Conservation (phyloP, 768 basidiomycete species). For the Russula earlei region DNA sequence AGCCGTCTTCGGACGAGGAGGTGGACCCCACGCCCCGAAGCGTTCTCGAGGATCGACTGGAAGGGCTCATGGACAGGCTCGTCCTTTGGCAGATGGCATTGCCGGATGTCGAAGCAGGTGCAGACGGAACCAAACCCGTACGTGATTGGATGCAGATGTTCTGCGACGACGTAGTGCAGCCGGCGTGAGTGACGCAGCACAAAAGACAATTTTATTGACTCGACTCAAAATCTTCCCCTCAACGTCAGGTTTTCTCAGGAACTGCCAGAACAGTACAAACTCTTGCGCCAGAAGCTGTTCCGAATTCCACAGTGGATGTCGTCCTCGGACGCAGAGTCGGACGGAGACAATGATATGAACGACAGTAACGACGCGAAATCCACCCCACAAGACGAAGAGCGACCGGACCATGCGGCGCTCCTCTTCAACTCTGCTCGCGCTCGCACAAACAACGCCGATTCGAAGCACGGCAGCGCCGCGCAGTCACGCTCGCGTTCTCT, state of each 20-base stretch:
- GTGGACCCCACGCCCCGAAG: constrained; percentile 14
- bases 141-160: constrained; percentile 71
- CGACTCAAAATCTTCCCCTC: neutral
- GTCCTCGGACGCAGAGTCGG: neutral
- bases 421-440: neutral
- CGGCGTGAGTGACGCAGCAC: constrained; percentile 38
- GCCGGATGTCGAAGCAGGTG: constrained; percentile 28
- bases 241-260: neutral
- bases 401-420: neutral
- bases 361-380: neutral
- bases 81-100: constrained; percentile 61
- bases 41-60: constrained; percentile 50
- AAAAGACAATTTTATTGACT: neutral
- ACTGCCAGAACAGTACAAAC: constrained; percentile 16
- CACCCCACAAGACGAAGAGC: neutral
- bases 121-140: constrained; percentile 14
- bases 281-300: constrained; percentile 20
- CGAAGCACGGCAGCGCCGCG: neutral
- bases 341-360: neutral
- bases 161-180: constrained; percentile 57
- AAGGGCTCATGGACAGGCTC: constrained; percentile 61
- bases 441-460: neutral
- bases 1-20: constrained; percentile 18
- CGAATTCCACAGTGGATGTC: constrained; percentile 18
- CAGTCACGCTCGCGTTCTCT: constrained; percentile 30